Conservation (phyloP, 2,329 filamentous ascomycete genomes). For the Botrytis aclada region DNA sequence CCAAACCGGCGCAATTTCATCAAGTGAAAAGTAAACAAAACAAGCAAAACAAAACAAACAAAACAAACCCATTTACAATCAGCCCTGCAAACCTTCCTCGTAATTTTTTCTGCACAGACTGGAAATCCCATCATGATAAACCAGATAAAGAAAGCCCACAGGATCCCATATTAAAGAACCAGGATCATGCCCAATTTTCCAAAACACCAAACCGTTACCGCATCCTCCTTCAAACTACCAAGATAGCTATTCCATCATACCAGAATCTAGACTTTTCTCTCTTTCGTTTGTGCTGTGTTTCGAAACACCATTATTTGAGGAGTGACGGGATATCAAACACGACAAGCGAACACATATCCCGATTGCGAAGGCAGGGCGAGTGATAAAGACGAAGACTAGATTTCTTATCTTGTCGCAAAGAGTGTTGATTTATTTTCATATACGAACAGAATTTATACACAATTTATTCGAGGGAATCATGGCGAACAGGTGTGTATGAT, state of each 20-base stretch:
- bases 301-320: background rate
- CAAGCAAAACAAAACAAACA: background rate
- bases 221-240: background rate
- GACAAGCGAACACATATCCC: slow-evolving; percentile 12
- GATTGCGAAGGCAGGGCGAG: background rate
- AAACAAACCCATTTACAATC: background rate
- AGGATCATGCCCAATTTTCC: slow-evolving; percentile 5
- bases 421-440: background rate
- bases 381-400: background rate
- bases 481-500: slow-evolving; percentile 9
- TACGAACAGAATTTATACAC: background rate
- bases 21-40: background rate
- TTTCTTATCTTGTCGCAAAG: background rate
- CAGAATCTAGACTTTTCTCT: background rate
- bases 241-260: background rate
- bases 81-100: background rate
- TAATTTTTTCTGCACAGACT: slow-evolving; percentile 15
- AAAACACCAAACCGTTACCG: slow-evolving; percentile 6
- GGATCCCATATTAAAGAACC: slow-evolving; percentile 2
- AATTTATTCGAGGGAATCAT: background rate
- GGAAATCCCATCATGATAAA: slow-evolving; percentile 8
- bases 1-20: background rate
- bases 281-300: background rate
- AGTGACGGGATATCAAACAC: background rate
- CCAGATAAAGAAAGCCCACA: slow-evolving; percentile 6